Evolutionary conservation across 163 green algal genomes (phyloP).

Genomic region (Picocystis sp.): DNA sequence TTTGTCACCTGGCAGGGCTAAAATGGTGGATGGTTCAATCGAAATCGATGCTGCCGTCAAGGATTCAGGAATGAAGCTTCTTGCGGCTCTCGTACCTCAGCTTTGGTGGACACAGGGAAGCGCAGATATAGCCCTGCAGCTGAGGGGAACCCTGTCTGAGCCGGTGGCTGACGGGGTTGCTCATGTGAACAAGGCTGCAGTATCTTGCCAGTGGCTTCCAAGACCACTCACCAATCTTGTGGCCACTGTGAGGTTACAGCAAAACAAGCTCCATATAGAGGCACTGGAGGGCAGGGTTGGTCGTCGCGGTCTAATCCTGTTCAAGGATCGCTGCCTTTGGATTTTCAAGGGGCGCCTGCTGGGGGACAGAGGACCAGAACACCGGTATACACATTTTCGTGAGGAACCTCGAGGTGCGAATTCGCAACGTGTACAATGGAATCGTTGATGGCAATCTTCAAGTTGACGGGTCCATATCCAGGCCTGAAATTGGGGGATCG

Average conservation of each 20-base stretch:
- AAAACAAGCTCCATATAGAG: slow-evolving; percentile 33
- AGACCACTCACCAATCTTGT: slow-evolving; percentile 39
- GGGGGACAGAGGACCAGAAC: background rate
- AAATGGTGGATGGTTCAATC: slow-evolving; percentile 12
- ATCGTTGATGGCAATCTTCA: slow-evolving; percentile 33
- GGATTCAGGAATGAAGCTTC: slow-evolving; percentile 60
- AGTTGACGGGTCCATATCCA: slow-evolving; percentile 18
- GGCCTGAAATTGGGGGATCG: slow-evolving; percentile 37
- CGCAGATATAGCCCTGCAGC: slow-evolving; percentile 32
- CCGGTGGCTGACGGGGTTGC: slow-evolving; percentile 28
- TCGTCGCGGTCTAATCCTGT: slow-evolving; percentile 27
- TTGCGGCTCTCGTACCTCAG: slow-evolving; percentile 44
- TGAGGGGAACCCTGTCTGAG: slow-evolving; percentile 26
- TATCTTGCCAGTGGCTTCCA: slow-evolving; percentile 26
- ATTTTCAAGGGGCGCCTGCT: background rate
- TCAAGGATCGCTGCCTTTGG: too few species aligned
- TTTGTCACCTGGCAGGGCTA: background rate
- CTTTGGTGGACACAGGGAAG: slow-evolving; percentile 44
- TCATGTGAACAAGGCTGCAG: slow-evolving; percentile 14
- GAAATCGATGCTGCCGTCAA: slow-evolving; percentile 38
- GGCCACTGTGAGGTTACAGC: slow-evolving; percentile 28
- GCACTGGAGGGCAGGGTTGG: slow-evolving; percentile 41
- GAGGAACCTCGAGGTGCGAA: slow-evolving; percentile 36
- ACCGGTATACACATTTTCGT: slow-evolving; percentile 8
- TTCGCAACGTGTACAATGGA: slow-evolving; percentile 40